Evolutionary conservation across 495 filamentous ascomycete genomes (phyloP), one percentile per base, ranked within the genome.

Genomic region (Wilcoxina mikolae): DNA sequence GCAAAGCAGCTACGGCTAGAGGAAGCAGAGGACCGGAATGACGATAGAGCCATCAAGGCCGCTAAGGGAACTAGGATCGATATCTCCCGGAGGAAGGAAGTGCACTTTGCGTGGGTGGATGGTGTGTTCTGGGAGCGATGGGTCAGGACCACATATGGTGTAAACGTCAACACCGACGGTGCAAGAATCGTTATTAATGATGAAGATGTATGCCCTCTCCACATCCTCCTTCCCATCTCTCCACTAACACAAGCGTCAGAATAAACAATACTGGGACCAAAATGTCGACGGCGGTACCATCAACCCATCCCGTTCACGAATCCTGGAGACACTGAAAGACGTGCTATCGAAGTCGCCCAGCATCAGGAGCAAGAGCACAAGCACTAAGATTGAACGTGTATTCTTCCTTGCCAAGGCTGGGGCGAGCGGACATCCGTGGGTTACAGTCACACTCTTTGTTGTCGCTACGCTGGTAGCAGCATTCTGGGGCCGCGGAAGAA

Each of bases 91-190:
- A 83, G 82, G 61, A 94, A 91, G 68, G 82, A 91, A 61, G 87
- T 95, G 23, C 76, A 81, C 3, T 98, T 98, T 71, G 91, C 93
- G n/a, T 96, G 93, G 93, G 86, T 96, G 5, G 91, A 98, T 68
- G 88, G 88, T 46, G 79, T 87, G 22, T 95, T 96, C 68, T 98
- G 91, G 91, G 88, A 95, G 67, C 76, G 90, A 33, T 98, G 91
- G 91, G 79, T 98, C 52, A 75, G 87, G 43, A 91, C 81, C 17
- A 95, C 88, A 0, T 98, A 94, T 66, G 91, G 93, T 38, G 83
- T 96, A 58, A 82, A 89, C 61, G 81, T 87, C 23, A 72, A 70
- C 49, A 76, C 75, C 38, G 82, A 87, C 43, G 86, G 88, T 35
- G 91, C 96, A 68, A 76, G 86, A 51, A 88, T 98, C 38, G 84